Percentiles rank a stretch among this genome's conserved stretches.
Evolutionary conservation across 305 asterid genomes (phyloP).

Genomic region (Caryopteris hybrid): DNA sequence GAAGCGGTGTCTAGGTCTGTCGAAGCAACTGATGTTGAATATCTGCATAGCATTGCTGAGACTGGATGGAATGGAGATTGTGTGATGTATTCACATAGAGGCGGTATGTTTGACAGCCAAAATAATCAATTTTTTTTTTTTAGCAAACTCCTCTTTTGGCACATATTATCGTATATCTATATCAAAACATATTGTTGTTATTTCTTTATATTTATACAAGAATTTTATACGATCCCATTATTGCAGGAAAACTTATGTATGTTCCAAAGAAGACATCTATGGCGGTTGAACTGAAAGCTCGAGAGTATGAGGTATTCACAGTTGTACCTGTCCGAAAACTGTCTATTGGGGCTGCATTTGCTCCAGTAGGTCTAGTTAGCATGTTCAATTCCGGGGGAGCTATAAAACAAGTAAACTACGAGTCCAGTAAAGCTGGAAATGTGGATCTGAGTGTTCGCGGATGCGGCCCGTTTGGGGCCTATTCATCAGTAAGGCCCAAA

Average conservation of each 20-base stretch:
- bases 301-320: conserved; percentile 50
- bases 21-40: conserved; percentile 50
- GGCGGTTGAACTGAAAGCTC: conserved; percentile 46
- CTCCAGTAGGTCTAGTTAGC: conserved; percentile 46
- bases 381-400: conserved; percentile 59
- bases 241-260: conserved; percentile 42
- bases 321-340: conserved; percentile 33
- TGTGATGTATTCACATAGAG: conserved; percentile 55
- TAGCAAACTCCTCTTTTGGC: no score
- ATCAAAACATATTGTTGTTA: no score
- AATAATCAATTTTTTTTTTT: no score
- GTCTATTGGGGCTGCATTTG: conserved; percentile 46
- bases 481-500: conserved; percentile 52
- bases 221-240: not conserved
- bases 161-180: no score
- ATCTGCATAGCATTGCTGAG: conserved; percentile 48
- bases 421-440: conserved; percentile 18
- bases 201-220: no score
- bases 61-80: conserved; percentile 59
- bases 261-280: conserved; percentile 42
- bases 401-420: conserved; percentile 30
- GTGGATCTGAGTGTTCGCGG: conserved; percentile 31
- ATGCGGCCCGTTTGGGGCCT: conserved; percentile 58
- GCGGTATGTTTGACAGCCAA: conserved; percentile 28
- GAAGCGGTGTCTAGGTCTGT: conserved; percentile 34